Evolutionary conservation across 73 alveolate species (phyloP).

Genomic region (Paramecium tetraurelia): DNA sequence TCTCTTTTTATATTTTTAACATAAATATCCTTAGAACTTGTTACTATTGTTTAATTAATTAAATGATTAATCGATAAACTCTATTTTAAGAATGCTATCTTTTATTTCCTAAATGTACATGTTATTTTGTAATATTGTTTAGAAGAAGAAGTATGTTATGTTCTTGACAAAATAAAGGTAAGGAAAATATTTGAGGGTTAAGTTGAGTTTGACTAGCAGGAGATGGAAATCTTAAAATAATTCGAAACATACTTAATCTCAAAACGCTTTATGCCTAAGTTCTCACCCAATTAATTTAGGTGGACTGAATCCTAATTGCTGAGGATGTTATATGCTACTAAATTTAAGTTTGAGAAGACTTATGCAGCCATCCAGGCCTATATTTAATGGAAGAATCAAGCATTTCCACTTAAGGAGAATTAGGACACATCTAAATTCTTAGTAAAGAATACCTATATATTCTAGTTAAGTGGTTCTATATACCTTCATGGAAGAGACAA

Average conservation of each 20-base stretch:
- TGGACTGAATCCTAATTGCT: constrained; percentile 29
- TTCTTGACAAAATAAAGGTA: neutral
- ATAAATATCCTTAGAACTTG: neutral
- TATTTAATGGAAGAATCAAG: neutral
- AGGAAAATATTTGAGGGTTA: constrained; percentile 38
- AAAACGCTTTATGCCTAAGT: neutral
- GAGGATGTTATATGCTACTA: constrained; percentile 45
- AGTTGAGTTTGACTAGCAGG: constrained; percentile 9
- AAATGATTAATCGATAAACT: neutral
- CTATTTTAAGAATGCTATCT: constrained; percentile 28
- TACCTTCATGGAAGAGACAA: constrained; percentile 71
- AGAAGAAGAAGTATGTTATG: neutral
- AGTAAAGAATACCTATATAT: neutral
- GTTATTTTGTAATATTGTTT: neutral
- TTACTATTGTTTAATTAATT: neutral
- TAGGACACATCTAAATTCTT: neutral
- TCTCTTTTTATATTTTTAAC: neutral
- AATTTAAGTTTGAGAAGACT: constrained; percentile 15
- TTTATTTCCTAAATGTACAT: neutral
- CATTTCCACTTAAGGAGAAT: neutral
- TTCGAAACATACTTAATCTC: neutral
- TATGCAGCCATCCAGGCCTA: neutral
- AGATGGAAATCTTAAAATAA: neutral
- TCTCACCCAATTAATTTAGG: neutral
- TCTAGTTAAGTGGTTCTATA: constrained; percentile 60